Evolutionary conservation across 768 basidiomycete species (phyloP).

Genomic region (Tephrocybe rancida): DNA sequence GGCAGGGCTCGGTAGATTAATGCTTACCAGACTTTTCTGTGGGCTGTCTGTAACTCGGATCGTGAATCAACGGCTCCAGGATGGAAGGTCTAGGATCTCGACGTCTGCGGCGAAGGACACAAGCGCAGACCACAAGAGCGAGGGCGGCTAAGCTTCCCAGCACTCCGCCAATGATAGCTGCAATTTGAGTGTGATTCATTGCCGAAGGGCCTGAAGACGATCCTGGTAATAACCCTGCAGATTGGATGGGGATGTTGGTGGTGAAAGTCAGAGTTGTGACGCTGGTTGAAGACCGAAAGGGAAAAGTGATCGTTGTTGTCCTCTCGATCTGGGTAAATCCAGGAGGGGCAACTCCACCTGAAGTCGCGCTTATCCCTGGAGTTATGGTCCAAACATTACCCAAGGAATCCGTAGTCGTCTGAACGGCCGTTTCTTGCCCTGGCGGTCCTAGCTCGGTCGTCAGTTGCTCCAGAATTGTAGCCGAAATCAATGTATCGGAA

Average conservation of each 20-base stretch:
- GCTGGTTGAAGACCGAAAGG: slow-evolving; percentile 1
- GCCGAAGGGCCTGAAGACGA: not conserved
- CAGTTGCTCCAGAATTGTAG: not conserved
- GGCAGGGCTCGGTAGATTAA: not conserved
- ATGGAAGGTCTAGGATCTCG: not conserved
- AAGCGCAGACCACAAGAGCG: not conserved
- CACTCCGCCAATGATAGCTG: slow-evolving; percentile 3
- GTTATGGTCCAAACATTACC: not conserved
- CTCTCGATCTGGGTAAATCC: slow-evolving; percentile 4
- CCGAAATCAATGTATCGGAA: not conserved
- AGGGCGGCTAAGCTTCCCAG: slow-evolving; percentile 1
- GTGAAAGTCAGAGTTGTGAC: slow-evolving; percentile 4
- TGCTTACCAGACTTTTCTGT: slow-evolving; percentile 8
- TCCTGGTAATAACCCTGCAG: not conserved
- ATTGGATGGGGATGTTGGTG: slow-evolving; percentile 7
- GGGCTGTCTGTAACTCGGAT: slow-evolving; percentile 7
- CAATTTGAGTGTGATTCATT: not conserved
- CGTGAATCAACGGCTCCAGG: not conserved
- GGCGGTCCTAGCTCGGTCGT: not conserved
- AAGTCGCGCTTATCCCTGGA: not conserved
- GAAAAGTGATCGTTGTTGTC: slow-evolving; percentile 9
- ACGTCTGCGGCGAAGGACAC: not conserved
- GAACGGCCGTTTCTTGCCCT: not conserved
- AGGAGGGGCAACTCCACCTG: not conserved
- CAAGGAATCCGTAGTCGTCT: not conserved